Evolutionary conservation across 768 basidiomycete species (phyloP), one percentile per base, ranked within the genome.

Genomic region (Termitomyces eurrhizus): DNA sequence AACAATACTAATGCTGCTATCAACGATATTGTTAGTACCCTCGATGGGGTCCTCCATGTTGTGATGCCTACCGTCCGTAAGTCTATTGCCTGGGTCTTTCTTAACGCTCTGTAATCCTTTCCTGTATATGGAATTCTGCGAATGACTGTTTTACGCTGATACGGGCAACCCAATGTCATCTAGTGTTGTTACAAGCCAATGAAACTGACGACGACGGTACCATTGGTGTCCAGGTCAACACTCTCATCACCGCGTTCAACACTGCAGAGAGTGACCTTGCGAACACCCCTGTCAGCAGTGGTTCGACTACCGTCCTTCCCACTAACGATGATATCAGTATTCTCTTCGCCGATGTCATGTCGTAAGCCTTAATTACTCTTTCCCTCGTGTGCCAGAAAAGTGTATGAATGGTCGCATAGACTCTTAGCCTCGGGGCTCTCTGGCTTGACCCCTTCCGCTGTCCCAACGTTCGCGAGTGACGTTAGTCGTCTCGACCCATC

Each of bases 271-370:
- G 63, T 16, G 55, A 39, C 42, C 68, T 75, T 52, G 52, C 57
- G 1, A 62, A 56, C 18, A 73, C 66, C 16, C 45, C 73, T 8
- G 67, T 73, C 64, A 73, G 72, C 62, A 56, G 56, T 50, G 74
- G 75, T 4, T 74, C 72, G 9, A 73, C 68, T 29, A 73, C 74
- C 42, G 66, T 59, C 33, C 21, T 52, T 13, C 75, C 75, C 6
- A 75, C 74, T 35, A 71, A 76, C 66, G 71, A 75, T 62, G 72
- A 75, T 13, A 67, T 76, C 54, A 72, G 73, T 55, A 67, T 73
- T 59, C 64, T 64, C 52, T 68, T 67, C 56, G 63, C 67, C 36
- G 74, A 75, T 60, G 64, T 64, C 26, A 56, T 73, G 41, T 70
- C 70, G 75, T 76, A 62, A 57, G 72, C 60, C 24, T 55, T 3